Evolutionary conservation across 805 yeast species (phyloP), one percentile per base, ranked within the genome.

Genomic region (Metschnikowia picachoensis): DNA sequence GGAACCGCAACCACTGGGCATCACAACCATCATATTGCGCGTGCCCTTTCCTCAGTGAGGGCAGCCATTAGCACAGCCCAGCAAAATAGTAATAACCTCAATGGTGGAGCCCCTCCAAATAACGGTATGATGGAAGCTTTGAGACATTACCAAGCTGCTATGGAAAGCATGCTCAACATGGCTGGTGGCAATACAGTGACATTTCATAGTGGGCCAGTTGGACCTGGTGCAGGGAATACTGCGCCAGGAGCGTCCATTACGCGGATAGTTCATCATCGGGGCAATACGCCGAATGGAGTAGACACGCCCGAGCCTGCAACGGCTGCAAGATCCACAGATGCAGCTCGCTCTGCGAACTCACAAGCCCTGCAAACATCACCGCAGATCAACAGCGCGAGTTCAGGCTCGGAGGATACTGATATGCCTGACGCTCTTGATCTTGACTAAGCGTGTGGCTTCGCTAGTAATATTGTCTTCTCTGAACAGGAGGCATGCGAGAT

Each of bases 391-490:
- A 25, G 39, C 11, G 32, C 15, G 12, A 37, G 37, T n/a, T 41
- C 49, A 8, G 32, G 37, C 25, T 30, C 47, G 17, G 52, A 49
- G 33, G 51, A 49, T 30, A 44, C 51, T 1, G 53, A 50, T n/a
- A 47, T 47, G 52, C 51, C 52, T 9, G 52, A 47, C 17, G 52
- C 52, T 6, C 45, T 38, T 8, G 52, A 49, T 31, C 46, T 48
- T 14, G 51, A 48, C 30, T 48, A 20, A 15, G 8, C 16, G 17
- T 13, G 30, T 37, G 3, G 15, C 16, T 11, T 33, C 10, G 36
- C 36, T 10, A 33, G 7, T 13, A 8, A 33, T 33, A 8, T 33
- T 33, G 4, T 10, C 7, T 5, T 30, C 32, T 30, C n/a, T n/a
- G 20, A 20, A 20, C 20, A 20, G 20, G 20, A 20, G 20, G 20